Conservation (phyloP, 495 filamentous ascomycete species). For the Daldinia decipiens region DNA sequence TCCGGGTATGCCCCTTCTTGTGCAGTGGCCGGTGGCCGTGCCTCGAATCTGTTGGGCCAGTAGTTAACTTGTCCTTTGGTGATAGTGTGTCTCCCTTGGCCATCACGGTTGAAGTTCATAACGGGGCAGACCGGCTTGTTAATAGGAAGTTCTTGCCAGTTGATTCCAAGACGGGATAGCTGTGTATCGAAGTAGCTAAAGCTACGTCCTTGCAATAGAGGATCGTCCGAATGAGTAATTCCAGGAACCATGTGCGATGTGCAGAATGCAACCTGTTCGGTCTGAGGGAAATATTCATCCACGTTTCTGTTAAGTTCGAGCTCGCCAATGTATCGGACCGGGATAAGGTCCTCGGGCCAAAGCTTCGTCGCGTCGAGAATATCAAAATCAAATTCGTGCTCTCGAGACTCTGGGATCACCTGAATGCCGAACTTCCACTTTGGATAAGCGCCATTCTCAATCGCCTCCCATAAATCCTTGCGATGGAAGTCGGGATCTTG, state of each 20-base stretch:
- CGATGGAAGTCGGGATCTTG: slow-evolving; percentile 91
- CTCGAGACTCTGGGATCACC: slow-evolving; percentile 72
- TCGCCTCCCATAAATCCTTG: slow-evolving; percentile 84
- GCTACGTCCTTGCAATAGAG: slow-evolving; percentile 83
- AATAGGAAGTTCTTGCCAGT: slow-evolving; percentile 88
- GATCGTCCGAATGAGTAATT: slow-evolving; percentile 88
- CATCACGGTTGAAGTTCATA: slow-evolving; percentile 83
- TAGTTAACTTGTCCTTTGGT: slow-evolving; percentile 79
- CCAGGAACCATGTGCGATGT: slow-evolving; percentile 87
- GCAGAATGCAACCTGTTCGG: slow-evolving; percentile 87
- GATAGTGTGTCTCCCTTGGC: slow-evolving; percentile 68
- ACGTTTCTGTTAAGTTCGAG: slow-evolving; percentile 83
- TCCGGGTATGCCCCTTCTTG: slow-evolving; percentile 75
- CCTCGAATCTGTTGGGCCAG: slow-evolving; percentile 83
- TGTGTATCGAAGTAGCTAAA: slow-evolving; percentile 93
- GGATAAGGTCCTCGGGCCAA: slow-evolving; percentile 87
- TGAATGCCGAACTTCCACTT: slow-evolving; percentile 90
- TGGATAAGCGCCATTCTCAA: slow-evolving; percentile 75
- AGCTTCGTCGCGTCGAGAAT: slow-evolving; percentile 92
- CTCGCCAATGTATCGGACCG: slow-evolving; percentile 82
- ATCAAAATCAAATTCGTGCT: slow-evolving; percentile 89
- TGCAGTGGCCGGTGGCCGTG: slow-evolving; percentile 66
- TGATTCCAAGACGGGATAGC: slow-evolving; percentile 80
- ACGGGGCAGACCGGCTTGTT: slow-evolving; percentile 80
- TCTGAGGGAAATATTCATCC: slow-evolving; percentile 88